Conservation (phyloP, 2,329 filamentous ascomycete genomes). For the Monosporascus sp. region DNA sequence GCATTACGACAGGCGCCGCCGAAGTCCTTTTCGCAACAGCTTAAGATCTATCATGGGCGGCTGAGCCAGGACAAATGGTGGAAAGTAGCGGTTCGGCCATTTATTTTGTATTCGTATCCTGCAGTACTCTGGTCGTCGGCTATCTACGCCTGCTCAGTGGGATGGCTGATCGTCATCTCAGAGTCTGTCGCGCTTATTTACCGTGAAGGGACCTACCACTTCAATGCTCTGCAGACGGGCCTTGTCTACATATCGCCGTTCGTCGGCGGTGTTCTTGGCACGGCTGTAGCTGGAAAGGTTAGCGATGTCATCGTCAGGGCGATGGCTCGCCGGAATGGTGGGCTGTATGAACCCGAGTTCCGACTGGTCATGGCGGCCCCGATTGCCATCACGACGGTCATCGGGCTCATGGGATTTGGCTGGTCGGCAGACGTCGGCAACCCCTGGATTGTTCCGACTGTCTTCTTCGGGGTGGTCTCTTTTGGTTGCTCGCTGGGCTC, state of each 20-base stretch:
- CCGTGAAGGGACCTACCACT: conserved; percentile 68
- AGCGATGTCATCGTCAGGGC: conserved; percentile 78
- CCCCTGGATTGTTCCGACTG: conserved; percentile 83
- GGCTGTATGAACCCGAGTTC: conserved; percentile 92
- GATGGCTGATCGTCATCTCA: conserved; percentile 93
- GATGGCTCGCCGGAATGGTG: conserved; percentile 83
- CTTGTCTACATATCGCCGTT: conserved; percentile 89
- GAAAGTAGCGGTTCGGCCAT: conserved; percentile 70
- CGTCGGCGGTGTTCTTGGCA: conserved; percentile 82
- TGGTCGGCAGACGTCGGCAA: conserved; percentile 77
- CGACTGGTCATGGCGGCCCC: conserved; percentile 82
- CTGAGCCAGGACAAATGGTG: conserved; percentile 75
- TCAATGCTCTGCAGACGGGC: conserved; percentile 73
- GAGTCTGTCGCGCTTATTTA: conserved; percentile 82
- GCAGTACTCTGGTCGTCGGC: conserved; percentile 82
- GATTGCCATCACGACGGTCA: conserved; percentile 69
- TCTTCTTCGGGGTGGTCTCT: conserved; percentile 88
- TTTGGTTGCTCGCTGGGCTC: conserved; percentile 89
- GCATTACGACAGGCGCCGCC: conserved; percentile 61
- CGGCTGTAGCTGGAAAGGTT: conserved; percentile 81
- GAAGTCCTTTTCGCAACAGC: conserved; percentile 67
- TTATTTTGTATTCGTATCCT: conserved; percentile 83
- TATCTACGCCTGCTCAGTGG: conserved; percentile 82
- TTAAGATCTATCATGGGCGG: conserved; percentile 73
- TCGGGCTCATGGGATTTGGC: conserved; percentile 93